These are phyloP conservation scores for Abelmoschus esculentus DNA, from an alignment of 345 rosid genomes.

Conservation along the genomic window DNA sequence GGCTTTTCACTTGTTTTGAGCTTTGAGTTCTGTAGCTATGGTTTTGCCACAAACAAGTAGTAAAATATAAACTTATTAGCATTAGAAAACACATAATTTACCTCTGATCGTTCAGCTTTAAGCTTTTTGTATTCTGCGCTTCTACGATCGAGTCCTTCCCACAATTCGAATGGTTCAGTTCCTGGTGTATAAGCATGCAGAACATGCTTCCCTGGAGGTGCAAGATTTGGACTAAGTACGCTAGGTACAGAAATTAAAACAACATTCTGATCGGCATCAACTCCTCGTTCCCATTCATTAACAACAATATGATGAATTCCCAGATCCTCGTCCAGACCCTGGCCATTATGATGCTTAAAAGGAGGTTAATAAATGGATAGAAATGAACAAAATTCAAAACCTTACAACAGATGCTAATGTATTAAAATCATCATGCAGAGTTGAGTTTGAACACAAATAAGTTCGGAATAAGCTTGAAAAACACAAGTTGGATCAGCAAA, in stretches of 20 bases:
- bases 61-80: neutral
- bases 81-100: slow-evolving; percentile 12
- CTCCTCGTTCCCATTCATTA: slow-evolving; percentile 83
- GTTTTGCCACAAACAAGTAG: neutral
- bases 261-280: slow-evolving; percentile 88
- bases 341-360: slow-evolving; percentile 8
- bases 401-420: neutral
- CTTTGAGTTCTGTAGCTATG: neutral
- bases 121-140: slow-evolving; percentile 67
- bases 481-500: neutral
- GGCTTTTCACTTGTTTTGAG: neutral
- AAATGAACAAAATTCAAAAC: neutral
- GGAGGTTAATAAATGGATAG: neutral
- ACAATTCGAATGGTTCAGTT: slow-evolving; percentile 69
- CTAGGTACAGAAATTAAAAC: slow-evolving; percentile 82
- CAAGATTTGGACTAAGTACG: slow-evolving; percentile 66
- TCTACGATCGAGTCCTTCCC: slow-evolving; percentile 78
- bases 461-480: neutral
- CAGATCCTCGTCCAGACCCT: slow-evolving; percentile 65
- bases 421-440: neutral
- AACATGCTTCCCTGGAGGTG: slow-evolving; percentile 81
- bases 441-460: neutral
- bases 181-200: slow-evolving; percentile 85
- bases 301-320: slow-evolving; percentile 93
- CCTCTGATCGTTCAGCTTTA: slow-evolving; percentile 86